Evolutionary conservation across 805 yeast genomes (phyloP).

Genomic region (Scheffersomyces lignosus): DNA sequence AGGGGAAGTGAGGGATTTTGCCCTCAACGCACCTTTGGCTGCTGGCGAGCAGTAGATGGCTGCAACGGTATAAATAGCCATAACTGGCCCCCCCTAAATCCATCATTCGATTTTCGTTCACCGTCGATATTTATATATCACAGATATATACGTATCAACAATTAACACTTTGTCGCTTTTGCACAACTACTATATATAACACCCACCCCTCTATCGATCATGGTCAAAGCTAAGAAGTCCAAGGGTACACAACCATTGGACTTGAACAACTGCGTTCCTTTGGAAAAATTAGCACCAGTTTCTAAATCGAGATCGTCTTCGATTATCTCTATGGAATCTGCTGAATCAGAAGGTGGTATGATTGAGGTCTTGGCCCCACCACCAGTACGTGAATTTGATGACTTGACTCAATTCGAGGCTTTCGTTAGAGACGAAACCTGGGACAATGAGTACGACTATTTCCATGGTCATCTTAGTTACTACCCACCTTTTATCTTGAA

Average conservation of each 20-base stretch:
- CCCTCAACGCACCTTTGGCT: too few relatives aligned
- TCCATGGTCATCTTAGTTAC: conserved; percentile 66
- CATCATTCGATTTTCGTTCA: too few relatives aligned
- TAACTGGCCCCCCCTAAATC: too few relatives aligned
- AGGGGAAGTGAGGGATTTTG: too few relatives aligned
- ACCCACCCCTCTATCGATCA: conserved; percentile 15
- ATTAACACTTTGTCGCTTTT: background rate
- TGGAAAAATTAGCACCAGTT: conserved; percentile 37
- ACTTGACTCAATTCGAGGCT: conserved; percentile 58
- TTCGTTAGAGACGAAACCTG: conserved; percentile 71
- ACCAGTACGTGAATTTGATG: conserved; percentile 56
- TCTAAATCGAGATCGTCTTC: conserved; percentile 41
- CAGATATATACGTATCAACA: background rate
- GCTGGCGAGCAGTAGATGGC: too few relatives aligned
- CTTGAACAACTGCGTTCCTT: conserved; percentile 37
- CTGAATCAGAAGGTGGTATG: conserved; percentile 25
- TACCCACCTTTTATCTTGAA: conserved; percentile 73
- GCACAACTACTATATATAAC: background rate
- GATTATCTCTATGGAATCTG: conserved; percentile 38
- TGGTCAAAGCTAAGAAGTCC: conserved; percentile 32
- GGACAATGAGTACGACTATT: conserved; percentile 71
- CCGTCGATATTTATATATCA: too few relatives aligned
- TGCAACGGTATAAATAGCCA: too few relatives aligned
- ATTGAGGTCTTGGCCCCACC: conserved; percentile 37
- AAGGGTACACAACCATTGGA: conserved; percentile 28